Base-by-base conservation (phyloP, 495 filamentous ascomycete genomes). In the Pseudevernia furfuracea region DNA sequence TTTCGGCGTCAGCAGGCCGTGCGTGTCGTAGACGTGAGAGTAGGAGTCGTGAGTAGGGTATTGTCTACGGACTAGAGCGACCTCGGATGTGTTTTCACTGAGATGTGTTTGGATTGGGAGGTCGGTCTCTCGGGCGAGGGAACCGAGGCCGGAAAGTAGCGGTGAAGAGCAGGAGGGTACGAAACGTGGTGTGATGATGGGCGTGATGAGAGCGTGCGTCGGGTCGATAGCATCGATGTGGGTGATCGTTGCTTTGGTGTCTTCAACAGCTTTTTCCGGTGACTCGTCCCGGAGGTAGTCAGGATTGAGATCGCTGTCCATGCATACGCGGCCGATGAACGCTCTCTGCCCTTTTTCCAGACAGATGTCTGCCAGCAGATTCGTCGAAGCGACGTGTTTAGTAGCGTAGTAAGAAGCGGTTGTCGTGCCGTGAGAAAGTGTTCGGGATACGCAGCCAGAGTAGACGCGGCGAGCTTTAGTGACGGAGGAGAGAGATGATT, bases 401-500 rank as follows among this genome's bases (percentile, higher is more conserved):
- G 93, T 97, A 48, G 92, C 92, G 77, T 91, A 97, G 79, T 97
- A 98, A 38, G 90, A 84, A 5, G 91, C 91, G 15, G 85, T 90
- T 0, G 93, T 98, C 30, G 93, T 98, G 64, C 93, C 93, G 75
- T 96, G 82, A 57, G 89, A 81, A 48, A 98, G 84, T 0, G 92
- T 95, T 52, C 88, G 86, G 58, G 81, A 75, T 68, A 97, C 82
- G 71, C 88, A 86, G 67, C 85, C 84, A 23, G 80, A 79, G 76
- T 97, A 97, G 66, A 92, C 82, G 67, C 66, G 77, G 55, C 72
- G 68, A 64, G 81, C 82, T 72, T 78, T 80, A 53, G 77, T 69
- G 66, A 79, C 78, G 69, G 71, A 70, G 49, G 74, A 76, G 62
- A 96, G 82, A 23, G 87, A 89, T 17, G 84, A 79, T 75, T 97